A percentile compares a stretch with the other conserved stretches of the same genome.
phyloP scores from a whole-genome alignment of 768 basidiomycete species.

The Boletus pseudopeckii region DNA sequence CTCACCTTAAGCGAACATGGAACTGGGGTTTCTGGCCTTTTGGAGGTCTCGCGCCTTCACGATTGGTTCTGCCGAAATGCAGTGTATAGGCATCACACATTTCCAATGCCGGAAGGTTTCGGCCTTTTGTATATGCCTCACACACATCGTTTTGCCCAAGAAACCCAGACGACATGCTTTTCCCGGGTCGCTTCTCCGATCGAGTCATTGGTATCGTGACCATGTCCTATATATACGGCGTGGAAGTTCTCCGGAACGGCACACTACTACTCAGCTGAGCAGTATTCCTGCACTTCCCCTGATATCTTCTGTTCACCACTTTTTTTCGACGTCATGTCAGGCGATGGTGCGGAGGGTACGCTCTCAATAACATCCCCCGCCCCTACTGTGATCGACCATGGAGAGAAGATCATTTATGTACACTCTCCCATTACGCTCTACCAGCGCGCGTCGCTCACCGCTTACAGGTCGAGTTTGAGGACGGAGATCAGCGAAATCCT shows the following conservation, averaged over 20 bases:
- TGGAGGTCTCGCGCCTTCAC: background rate
- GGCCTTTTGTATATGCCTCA: background rate
- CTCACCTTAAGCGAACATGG: background rate
- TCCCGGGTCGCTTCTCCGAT: background rate
- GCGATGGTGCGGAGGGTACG: background rate
- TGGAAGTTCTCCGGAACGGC: background rate
- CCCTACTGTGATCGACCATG: background rate
- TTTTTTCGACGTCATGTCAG: slow-evolving; percentile 9
- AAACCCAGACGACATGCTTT: background rate
- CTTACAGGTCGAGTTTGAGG: slow-evolving; percentile 38
- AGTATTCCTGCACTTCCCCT: background rate
- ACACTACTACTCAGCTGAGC: background rate
- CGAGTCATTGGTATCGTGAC: background rate
- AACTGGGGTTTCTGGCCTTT: background rate
- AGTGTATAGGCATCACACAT: background rate
- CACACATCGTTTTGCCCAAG: background rate
- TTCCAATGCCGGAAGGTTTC: background rate
- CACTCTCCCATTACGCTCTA: background rate
- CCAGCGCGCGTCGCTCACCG: background rate
- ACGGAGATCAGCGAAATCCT: slow-evolving; percentile 39
- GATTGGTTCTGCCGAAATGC: background rate
- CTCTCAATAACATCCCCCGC: background rate
- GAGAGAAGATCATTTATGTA: slow-evolving; percentile 14
- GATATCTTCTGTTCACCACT: background rate
- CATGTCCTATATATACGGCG: slow-evolving; percentile 14